These are phyloP conservation scores for Cercospora nicotianae DNA, from an alignment of 2,329 filamentous ascomycete species.

Conservation along the genomic window DNA sequence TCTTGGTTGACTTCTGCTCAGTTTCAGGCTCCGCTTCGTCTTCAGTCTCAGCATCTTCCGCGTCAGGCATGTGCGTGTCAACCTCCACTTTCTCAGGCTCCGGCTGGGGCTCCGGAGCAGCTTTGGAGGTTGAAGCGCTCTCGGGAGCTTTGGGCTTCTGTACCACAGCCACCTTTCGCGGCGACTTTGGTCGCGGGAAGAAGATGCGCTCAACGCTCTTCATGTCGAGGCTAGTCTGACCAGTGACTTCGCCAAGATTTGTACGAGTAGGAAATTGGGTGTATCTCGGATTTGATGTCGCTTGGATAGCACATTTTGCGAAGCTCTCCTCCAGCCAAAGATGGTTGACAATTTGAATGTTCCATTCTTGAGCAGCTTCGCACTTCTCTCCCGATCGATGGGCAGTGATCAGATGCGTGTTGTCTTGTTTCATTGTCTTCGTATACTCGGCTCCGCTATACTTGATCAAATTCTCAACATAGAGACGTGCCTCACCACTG, in stretches of 20 bases:
- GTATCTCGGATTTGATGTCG: constrained; percentile 72
- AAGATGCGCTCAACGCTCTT: constrained; percentile 70
- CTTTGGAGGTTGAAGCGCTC: constrained; percentile 27
- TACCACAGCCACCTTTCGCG: constrained; percentile 27
- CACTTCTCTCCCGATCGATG: constrained; percentile 90
- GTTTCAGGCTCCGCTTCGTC: constrained; percentile 9
- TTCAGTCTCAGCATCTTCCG: constrained; percentile 13
- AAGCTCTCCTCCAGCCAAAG: constrained; percentile 98
- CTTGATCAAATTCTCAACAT: constrained; percentile 85
- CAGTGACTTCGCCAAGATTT: constrained; percentile 89
- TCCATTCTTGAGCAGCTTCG: constrained; percentile 88
- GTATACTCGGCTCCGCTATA: constrained; percentile 87
- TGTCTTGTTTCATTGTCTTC: constrained; percentile 91
- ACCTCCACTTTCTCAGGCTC: constrained; percentile 30
- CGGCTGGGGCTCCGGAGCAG: constrained; percentile 7
- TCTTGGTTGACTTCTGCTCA: constrained; percentile 30
- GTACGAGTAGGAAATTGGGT: constrained; percentile 84
- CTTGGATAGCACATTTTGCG: constrained; percentile 76
- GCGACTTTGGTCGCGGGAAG: constrained; percentile 43
- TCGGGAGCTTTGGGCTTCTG: constrained; percentile 28
- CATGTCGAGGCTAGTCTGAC: constrained; percentile 80
- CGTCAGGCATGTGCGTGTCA: constrained; percentile 15
- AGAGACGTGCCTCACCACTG: constrained; percentile 87
- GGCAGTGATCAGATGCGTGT: constrained; percentile 92
- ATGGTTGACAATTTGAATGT: constrained; percentile 85